Evolutionary conservation across 306 rosid genomes (phyloP), one percentile per base, ranked within the genome.

Genomic region (Lathyrus oleraceus): DNA sequence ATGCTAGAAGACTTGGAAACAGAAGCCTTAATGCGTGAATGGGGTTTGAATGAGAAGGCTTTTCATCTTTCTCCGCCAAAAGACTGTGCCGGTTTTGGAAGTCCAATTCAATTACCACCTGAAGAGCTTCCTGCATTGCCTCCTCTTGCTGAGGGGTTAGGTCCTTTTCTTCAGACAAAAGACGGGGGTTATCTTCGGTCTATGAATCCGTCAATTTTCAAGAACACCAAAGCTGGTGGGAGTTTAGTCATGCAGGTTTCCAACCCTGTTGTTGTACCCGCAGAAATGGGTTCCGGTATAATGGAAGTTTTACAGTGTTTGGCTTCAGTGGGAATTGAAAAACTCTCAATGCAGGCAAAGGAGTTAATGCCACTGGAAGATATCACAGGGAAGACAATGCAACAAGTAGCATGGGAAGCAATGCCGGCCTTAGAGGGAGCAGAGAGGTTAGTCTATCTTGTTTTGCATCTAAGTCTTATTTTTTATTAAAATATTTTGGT

Each of bases 351-450:
- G 95, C 99, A 94, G 81, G 97, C 99, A 61, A 87, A 81, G 67
- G 91, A 87, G 89, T 85, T 91, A 44, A 91, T 94, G 99, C 97
- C 99, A 16, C 77, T 94, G 81, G 99, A 94, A 81, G 97, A 91
- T 66, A 76, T 94, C 70, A 94, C 99, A 12, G 97, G 97, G 68
- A 94, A 91, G 82, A 94, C 97, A 58, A 94, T 94, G 91, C 88
- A 87, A 44, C 96, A 91, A 79, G 78, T 94, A 69, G 97, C 96
- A 27, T 87, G 99, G 97, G 99, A 94, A 83, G 88, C 89, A 74
- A 63, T 70, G 67, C 89, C 96, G 54, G 36, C 74, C 73, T 77
- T 87, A 78, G 95, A 91, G 67, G 95, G 92, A 73, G 49, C 78
- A 40, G 88, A 81, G 66, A 87, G 97, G 99, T 91, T 81, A 76